phyloP scores from a whole-genome alignment of 129 eudicot species.

The Helianthus annuus region HanXRQr2.0-SUNRISE NC_035435.2:136713648-136714147 shows the following conservation, averaged over 20 bases:
- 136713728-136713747: conserved; percentile 42
- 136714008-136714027: conserved; percentile 1
- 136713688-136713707: conserved; percentile 29
- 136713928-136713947: background rate
- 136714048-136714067: conserved; percentile 14
- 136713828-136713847: conserved; percentile 75
- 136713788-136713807: conserved; percentile 48
- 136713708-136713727: conserved; percentile 38
- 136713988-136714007: conserved; percentile 31
- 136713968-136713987: conserved; percentile 6
- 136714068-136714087: background rate
- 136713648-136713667: conserved; percentile 30
- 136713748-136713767: conserved; percentile 27
- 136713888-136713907: background rate
- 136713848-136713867: conserved; percentile 53
- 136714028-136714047: background rate
- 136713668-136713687: conserved; percentile 29
- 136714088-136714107: background rate
- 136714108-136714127: background rate
- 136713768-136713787: conserved; percentile 37
- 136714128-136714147: conserved; percentile 3
- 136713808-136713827: conserved; percentile 75
- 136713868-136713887: background rate
- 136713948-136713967: too few relatives aligned
- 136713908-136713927: background rate